Conservation (phyloP, 2,329 filamentous ascomycete genomes). For the Periconia macrospinosa region DNA sequence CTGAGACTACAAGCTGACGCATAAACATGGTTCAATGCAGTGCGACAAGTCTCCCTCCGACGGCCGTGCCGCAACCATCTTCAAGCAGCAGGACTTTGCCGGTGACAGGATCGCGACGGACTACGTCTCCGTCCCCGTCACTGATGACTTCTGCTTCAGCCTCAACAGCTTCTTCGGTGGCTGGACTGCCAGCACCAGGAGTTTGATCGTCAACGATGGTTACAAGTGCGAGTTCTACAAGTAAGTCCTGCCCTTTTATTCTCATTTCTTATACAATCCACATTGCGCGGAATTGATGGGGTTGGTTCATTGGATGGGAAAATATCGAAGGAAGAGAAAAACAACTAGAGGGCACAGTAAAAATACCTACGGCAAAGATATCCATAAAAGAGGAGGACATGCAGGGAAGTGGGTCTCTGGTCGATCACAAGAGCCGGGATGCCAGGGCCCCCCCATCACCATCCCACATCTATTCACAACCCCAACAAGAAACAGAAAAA, state of each 20-base stretch:
- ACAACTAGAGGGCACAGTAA: too few species aligned
- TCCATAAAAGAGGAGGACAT: too few species aligned
- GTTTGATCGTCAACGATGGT: conserved; percentile 15
- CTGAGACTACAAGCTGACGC: neutral
- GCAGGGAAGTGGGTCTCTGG: too few species aligned
- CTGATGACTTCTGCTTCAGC: conserved; percentile 14
- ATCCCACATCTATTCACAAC: too few species aligned
- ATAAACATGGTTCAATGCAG: neutral
- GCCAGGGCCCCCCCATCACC: too few species aligned
- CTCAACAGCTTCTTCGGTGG: conserved; percentile 20
- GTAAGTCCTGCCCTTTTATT: conserved; percentile 11
- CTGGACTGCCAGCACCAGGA: conserved; percentile 18
- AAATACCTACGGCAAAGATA: neutral
- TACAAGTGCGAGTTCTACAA: conserved; percentile 22
- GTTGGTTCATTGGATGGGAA: neutral
- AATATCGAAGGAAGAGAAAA: neutral
- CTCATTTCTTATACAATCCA: neutral
- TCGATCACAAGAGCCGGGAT: too few species aligned
- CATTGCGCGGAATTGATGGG: neutral
- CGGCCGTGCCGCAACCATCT: conserved; percentile 10
- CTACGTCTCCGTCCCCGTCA: conserved; percentile 12
- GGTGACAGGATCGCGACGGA: conserved; percentile 7
- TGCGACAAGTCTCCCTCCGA: conserved; percentile 3
- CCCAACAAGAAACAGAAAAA: neutral
- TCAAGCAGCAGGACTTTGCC: conserved; percentile 14